Evolutionary conservation across 1,139 yeast genomes (phyloP), one percentile per base, ranked within the genome.

Genomic region (Maudiozyma humilis): DNA sequence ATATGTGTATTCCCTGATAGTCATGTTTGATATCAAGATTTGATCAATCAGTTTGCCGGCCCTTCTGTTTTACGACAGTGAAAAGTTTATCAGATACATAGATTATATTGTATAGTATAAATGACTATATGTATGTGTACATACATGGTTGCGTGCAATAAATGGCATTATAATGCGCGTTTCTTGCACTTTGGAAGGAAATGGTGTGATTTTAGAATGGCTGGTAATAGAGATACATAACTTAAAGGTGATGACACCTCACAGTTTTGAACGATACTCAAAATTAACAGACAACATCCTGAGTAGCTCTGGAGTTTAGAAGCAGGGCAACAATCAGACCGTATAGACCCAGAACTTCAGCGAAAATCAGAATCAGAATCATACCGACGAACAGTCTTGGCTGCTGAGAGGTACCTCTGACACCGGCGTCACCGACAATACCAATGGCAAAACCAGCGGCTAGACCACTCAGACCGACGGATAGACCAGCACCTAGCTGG

Each of bases 361-460:
- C 96, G 71, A 91, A 91, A 85, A 91, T 91, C 68, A 91, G 82
- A 63, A 91, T 91, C 70, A 84, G 78, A 64, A 89, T 89, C 85
- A 91, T 91, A 63, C 97, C 97, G 51, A 91, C 98, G 67, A 91
- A 91, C 60, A 91, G 76, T 71, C 95, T 81, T 56, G 96, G 96
- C 69, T 91, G 97, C 65, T 87, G 95, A 68, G 94, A 87, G 58
- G 85, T 82, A 67, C 93, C 94, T 72, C 97, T 84, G 45, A 91
- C 97, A 70, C 98, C 98, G 51, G 93, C 97, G 66, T 91, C 98
- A 62, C 98, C 98, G 51, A 91, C 97, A 54, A 91, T 86, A 63
- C 98, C 98, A 70, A 91, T 91, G 60, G 97, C 95, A 64, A 87
- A 91, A 50, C 98, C 98, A 44, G 97, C 95, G 56, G 97, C 96